Evolutionary conservation across 352 stramenopile species (phyloP).

Genomic region (Phytophthora crassamura): DNA sequence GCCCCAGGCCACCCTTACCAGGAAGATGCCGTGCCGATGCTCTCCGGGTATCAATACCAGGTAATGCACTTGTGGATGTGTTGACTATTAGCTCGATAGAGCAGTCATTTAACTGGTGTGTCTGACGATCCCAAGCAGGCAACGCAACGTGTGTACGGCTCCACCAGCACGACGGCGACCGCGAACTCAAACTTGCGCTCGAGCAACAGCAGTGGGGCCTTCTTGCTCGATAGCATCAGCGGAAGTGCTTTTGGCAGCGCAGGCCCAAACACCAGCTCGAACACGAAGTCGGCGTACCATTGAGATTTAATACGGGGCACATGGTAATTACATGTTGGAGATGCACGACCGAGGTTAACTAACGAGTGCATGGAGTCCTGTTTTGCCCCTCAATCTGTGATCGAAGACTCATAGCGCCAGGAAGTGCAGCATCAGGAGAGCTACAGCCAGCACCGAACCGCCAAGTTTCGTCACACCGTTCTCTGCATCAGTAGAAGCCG

Average conservation of each 20-base stretch:
- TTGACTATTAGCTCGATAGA: background rate
- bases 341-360: too few relatives aligned
- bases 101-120: background rate
- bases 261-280: constrained; percentile 33
- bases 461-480: constrained; percentile 3
- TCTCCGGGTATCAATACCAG: constrained; percentile 76
- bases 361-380: too few relatives aligned
- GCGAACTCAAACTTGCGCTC: constrained; percentile 45
- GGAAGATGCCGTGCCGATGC: constrained; percentile 57
- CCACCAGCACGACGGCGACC: constrained; percentile 28
- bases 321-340: constrained; percentile 9
- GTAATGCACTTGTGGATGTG: constrained; percentile 23
- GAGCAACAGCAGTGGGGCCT: constrained; percentile 57
- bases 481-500: constrained; percentile 17
- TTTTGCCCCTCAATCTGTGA: too few relatives aligned
- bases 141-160: constrained; percentile 51
- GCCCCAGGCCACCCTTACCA: constrained; percentile 40
- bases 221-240: constrained; percentile 52
- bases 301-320: constrained; percentile 14
- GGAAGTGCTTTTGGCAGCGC: constrained; percentile 46
- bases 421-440: constrained; percentile 1
- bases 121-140: constrained; percentile 40
- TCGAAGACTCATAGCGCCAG: constrained; percentile 1
- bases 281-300: constrained; percentile 30
- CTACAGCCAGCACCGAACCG: background rate